A percentile compares a stretch with the other conserved stretches of the same genome.
Evolutionary conservation across 768 basidiomycete species (phyloP).

Genomic region (Mycena floridula): DNA sequence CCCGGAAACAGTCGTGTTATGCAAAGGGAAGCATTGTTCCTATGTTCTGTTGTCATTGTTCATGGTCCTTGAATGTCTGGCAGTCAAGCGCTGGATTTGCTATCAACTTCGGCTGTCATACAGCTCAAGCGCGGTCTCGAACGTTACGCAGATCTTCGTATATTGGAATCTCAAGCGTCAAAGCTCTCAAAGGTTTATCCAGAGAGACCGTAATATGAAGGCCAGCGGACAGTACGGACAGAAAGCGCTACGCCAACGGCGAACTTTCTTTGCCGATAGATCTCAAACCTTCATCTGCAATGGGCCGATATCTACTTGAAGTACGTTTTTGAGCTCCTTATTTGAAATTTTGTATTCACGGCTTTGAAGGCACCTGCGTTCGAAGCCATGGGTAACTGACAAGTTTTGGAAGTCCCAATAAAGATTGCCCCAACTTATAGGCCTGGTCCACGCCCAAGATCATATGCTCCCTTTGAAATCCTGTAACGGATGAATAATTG

Average conservation of each 20-base stretch:
- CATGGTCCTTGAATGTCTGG: conserved; percentile 33
- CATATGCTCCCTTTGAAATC: conserved; percentile 50
- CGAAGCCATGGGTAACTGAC: too few relatives aligned
- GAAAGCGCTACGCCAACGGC: conserved; percentile 40
- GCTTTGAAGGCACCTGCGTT: too few relatives aligned
- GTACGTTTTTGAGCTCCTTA: conserved; percentile 24
- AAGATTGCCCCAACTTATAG: conserved; percentile 47
- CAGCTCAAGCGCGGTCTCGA: conserved; percentile 24
- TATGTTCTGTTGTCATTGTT: too few relatives aligned
- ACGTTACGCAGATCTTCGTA: conserved; percentile 18
- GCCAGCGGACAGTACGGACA: conserved; percentile 20
- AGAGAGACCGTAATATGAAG: too few relatives aligned
- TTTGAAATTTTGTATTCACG: neutral
- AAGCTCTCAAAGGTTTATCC: conserved; percentile 45
- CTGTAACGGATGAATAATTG: too few relatives aligned
- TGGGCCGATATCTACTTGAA: conserved; percentile 46
- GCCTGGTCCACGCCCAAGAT: conserved; percentile 41
- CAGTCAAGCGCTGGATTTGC: conserved; percentile 29
- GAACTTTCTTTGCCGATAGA: conserved; percentile 48
- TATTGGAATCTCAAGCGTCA: conserved; percentile 25
- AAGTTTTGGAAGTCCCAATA: conserved; percentile 38
- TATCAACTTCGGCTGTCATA: conserved; percentile 35
- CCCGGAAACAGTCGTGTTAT: conserved; percentile 34
- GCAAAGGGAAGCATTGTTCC: conserved; percentile 45
- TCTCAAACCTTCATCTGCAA: conserved; percentile 42